A percentile compares a stretch with the other conserved stretches of the same genome.
phyloP scores from a whole-genome alignment of 495 filamentous ascomycete genomes.

The Endocarpon pusillum region DNA sequence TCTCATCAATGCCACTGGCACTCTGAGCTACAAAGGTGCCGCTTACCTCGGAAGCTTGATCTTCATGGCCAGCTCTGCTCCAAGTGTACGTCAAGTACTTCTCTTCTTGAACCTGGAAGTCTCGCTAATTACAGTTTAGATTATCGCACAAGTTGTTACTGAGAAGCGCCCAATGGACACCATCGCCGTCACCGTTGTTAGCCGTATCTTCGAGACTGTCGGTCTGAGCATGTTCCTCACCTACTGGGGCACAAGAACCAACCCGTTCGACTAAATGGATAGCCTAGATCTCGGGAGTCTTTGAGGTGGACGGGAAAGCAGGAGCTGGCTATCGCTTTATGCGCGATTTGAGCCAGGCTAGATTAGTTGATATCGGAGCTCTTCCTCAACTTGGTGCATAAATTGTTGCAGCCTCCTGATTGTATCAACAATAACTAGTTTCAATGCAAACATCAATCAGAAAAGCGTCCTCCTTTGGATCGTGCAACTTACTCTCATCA shows the following conservation, averaged over 20 bases:
- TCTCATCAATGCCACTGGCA: constrained; percentile 87
- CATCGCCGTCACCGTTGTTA: constrained; percentile 65
- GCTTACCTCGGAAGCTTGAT: constrained; percentile 82
- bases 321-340: no score
- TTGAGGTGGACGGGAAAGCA: background rate
- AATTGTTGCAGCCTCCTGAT: no score
- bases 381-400: no score
- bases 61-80: constrained; percentile 80
- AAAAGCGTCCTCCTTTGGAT: no score
- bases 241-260: constrained; percentile 92
- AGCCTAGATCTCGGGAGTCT: no score
- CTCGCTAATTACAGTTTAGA: constrained; percentile 25
- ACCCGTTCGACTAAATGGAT: constrained; percentile 56
- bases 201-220: constrained; percentile 81
- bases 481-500: no score
- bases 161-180: constrained; percentile 87
- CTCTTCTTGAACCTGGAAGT: background rate
- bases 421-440: no score
- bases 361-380: no score
- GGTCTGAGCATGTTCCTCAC: constrained; percentile 82
- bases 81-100: constrained; percentile 46
- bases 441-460: no score
- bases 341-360: no score
- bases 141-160: constrained; percentile 69
- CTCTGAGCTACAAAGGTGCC: constrained; percentile 88